Base-by-base conservation (phyloP, 495 filamentous ascomycete genomes). In the Aspergillus ellipticus region DNA sequence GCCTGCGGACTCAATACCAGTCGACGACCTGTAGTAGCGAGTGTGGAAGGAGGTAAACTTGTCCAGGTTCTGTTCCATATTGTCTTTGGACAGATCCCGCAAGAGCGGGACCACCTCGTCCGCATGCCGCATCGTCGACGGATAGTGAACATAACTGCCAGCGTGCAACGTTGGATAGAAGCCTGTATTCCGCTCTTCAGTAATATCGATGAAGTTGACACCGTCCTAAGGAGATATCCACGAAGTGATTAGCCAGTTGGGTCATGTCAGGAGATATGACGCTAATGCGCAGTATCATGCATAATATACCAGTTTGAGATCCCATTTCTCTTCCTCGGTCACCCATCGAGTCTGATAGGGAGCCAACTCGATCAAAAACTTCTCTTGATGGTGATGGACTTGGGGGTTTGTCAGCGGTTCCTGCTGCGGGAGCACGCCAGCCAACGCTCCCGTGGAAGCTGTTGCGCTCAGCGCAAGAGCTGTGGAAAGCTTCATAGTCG, bases 301-400 rank as follows among this genome's bases (percentile, higher is more conserved):
- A 51, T 56, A 21, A 72, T 85, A 53, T 82, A 96, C 91, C 60
- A 92, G 76, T 69, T 89, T 85, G 56, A 97, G 75, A 59, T 82
- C 83, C 89, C 95, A 96, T 74, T 98, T 98, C 74, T 96, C 85
- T 26, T 96, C 90, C 62, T 98, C 93, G 0, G 89, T 93, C 21
- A 96, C 85, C 88, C 89, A 95, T 73, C 77, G 72, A 20, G 84
- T 91, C 60, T 90, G 80, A 55, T 89, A 90, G n/a, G 91, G 93
- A 15, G 82, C 77, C n/a, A 96, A 73, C 76, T 98, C 92, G 56
- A 98, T 87, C 31, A 94, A 79, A 63, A 81, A 96, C 61, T 79
- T 78, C 49, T 87, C 80, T 19, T 63, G 55, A 20, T 68, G 54
- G 53, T 66, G 64, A 29, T 72, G 69, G 15, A 70, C 63, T 41